phyloP scores from a whole-genome alignment of 139 green algal species.

The Gonium pectorale region DNA sequence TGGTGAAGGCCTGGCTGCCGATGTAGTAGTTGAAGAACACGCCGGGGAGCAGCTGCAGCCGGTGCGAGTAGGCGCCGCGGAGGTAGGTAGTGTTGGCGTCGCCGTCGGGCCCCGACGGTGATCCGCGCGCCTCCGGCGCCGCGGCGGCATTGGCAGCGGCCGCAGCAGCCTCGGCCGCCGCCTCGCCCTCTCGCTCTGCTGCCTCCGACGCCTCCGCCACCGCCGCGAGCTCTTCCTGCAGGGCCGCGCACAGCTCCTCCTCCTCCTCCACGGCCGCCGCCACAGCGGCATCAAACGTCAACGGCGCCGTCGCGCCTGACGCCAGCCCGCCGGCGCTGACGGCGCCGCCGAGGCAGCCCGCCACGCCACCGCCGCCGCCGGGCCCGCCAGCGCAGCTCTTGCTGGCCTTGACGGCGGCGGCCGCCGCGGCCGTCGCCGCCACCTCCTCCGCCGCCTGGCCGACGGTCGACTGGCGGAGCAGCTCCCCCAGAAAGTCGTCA shows the following conservation, averaged over 20 bases:
- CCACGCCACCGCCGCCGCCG: neutral
- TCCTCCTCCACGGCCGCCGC: neutral
- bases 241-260: neutral
- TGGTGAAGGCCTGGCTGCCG: conserved; percentile 41
- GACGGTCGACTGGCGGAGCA: conserved; percentile 4
- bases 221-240: neutral
- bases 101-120: too few species aligned
- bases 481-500: conserved; percentile 40
- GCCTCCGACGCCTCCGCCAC: conserved; percentile 6
- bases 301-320: neutral
- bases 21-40: conserved; percentile 45
- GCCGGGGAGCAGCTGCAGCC: conserved; percentile 28
- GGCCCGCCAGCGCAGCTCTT: neutral
- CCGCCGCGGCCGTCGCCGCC: conserved; percentile 24
- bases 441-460: conserved; percentile 7
- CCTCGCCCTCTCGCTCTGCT: neutral
- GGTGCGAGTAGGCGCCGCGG: neutral
- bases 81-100: neutral
- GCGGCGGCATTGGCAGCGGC: neutral
- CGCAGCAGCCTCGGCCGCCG: neutral
- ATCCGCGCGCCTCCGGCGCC: too few species aligned
- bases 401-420: neutral
- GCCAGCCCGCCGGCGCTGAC: neutral
- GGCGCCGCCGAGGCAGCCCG: neutral
- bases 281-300: neutral